Conservation (phyloP, 2,329 filamentous ascomycete species). For the Diaporthe humulicola region DNA sequence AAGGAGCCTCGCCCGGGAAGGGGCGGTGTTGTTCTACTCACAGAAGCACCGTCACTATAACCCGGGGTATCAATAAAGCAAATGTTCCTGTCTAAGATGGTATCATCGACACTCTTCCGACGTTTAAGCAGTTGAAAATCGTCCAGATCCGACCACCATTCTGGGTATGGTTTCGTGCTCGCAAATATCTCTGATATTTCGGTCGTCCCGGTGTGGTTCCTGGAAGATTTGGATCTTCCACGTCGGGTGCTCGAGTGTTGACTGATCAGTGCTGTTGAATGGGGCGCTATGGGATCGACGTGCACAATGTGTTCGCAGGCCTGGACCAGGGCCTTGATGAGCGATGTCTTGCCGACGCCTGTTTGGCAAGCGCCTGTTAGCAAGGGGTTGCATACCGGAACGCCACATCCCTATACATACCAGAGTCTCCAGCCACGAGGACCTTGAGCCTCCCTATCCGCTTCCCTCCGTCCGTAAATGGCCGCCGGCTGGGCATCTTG, state of each 20-base stretch:
- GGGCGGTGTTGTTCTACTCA: conserved; percentile 51
- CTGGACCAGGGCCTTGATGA: conserved; percentile 90
- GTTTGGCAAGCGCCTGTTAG: conserved; percentile 40
- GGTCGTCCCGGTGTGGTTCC: conserved; percentile 49
- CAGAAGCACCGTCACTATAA: conserved; percentile 66
- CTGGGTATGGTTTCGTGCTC: conserved; percentile 86
- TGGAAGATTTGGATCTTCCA: conserved; percentile 39
- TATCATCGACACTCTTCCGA: conserved; percentile 80
- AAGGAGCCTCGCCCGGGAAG: not conserved
- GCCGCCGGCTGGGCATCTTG: conserved; percentile 87
- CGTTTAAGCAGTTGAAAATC: conserved; percentile 69
- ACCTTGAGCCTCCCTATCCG: conserved; percentile 88
- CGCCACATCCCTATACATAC: conserved; percentile 58
- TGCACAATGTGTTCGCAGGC: conserved; percentile 93
- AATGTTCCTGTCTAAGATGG: conserved; percentile 88
- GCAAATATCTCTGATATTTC: conserved; percentile 78
- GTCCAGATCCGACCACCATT: conserved; percentile 89
- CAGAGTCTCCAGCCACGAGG: conserved; percentile 84
- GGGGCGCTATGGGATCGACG: conserved; percentile 75
- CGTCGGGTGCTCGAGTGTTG: conserved; percentile 43
- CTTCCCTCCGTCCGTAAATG: conserved; percentile 90
- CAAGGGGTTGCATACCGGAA: not conserved
- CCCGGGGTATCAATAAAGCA: conserved; percentile 92
- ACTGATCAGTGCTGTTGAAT: conserved; percentile 37
- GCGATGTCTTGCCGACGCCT: conserved; percentile 90